These are phyloP conservation scores for Penicillium paneum DNA, from an alignment of 2,329 filamentous ascomycete genomes.

Conservation along the genomic window DNA sequence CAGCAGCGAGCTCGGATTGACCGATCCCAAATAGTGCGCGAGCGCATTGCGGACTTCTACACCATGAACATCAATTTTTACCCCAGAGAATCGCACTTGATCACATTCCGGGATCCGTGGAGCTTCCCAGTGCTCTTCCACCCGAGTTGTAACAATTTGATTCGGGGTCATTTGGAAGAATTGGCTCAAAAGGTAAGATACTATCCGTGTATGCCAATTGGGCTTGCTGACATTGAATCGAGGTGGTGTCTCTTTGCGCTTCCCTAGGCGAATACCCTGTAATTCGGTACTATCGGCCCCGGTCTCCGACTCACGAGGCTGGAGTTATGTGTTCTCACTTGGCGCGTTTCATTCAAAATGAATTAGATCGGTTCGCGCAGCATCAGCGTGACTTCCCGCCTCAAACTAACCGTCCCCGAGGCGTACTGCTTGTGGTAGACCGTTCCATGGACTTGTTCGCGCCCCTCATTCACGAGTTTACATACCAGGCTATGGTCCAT, in stretches of 20 bases:
- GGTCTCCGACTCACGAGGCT: constrained; percentile 75
- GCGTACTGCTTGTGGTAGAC: constrained; percentile 81
- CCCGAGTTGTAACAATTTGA: constrained; percentile 78
- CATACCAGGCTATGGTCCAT: constrained; percentile 97
- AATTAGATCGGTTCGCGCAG: constrained; percentile 84
- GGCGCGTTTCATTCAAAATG: constrained; percentile 85
- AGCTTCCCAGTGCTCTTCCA: constrained; percentile 94
- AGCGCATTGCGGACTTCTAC: constrained; percentile 75
- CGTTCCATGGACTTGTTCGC: constrained; percentile 88
- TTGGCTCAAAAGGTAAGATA: constrained; percentile 78
- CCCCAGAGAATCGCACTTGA: constrained; percentile 83
- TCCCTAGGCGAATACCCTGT: constrained; percentile 90
- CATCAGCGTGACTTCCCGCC: constrained; percentile 83
- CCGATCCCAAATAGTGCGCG: constrained; percentile 63
- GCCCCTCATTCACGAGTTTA: constrained; percentile 90
- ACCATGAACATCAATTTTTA: constrained; percentile 85
- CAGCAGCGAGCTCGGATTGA: constrained; percentile 71
- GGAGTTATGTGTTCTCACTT: constrained; percentile 82
- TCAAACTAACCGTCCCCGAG: constrained; percentile 66
- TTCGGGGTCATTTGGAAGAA: constrained; percentile 76
- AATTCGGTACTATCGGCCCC: constrained; percentile 84
- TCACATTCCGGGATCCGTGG: constrained; percentile 92
- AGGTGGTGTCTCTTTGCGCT: constrained; percentile 85
- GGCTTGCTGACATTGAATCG: constrained; percentile 14
- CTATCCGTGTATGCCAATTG: constrained; percentile 6